Percentiles rank a stretch among this genome's conserved stretches.
Conservation (phyloP, 306 rosid species). For the Lathyrus aphaca region DNA sequence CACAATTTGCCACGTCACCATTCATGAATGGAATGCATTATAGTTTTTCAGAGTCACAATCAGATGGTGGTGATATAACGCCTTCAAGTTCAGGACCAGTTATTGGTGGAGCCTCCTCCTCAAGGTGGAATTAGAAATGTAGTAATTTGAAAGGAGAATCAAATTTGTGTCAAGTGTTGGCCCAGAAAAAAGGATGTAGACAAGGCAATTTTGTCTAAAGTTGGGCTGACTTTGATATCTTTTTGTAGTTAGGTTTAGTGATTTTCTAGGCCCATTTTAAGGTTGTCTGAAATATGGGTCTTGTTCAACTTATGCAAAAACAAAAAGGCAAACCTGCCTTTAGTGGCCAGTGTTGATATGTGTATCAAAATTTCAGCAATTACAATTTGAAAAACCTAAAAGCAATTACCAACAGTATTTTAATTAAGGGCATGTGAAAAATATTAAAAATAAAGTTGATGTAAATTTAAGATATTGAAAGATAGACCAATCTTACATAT, state of each 20-base stretch:
- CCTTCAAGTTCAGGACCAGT: conserved; percentile 47
- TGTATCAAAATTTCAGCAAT: too few species aligned
- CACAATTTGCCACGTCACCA: conserved; percentile 33
- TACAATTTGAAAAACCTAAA: too few species aligned
- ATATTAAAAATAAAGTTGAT: too few species aligned
- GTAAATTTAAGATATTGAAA: too few species aligned
- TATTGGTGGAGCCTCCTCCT: conserved; percentile 3
- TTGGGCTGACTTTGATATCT: background rate
- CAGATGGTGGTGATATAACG: conserved; percentile 50
- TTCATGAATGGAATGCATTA: conserved; percentile 28
- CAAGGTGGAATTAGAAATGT: conserved; percentile 35
- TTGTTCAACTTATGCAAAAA: background rate
- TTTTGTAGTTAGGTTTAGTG: background rate
- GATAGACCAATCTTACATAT: too few species aligned
- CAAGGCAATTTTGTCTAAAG: background rate
- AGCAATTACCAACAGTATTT: too few species aligned
- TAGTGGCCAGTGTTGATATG: too few species aligned
- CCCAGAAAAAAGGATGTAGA: background rate
- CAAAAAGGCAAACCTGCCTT: too few species aligned
- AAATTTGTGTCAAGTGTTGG: conserved; percentile 21
- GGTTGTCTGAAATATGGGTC: conserved; percentile 17
- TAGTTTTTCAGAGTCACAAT: conserved; percentile 50
- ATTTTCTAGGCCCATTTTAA: conserved; percentile 8
- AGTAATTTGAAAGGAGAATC: conserved; percentile 23
- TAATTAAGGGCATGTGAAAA: too few species aligned